Evolutionary conservation across 2,329 filamentous ascomycete species (phyloP).

Genomic region (Thelonectria discophora): DNA sequence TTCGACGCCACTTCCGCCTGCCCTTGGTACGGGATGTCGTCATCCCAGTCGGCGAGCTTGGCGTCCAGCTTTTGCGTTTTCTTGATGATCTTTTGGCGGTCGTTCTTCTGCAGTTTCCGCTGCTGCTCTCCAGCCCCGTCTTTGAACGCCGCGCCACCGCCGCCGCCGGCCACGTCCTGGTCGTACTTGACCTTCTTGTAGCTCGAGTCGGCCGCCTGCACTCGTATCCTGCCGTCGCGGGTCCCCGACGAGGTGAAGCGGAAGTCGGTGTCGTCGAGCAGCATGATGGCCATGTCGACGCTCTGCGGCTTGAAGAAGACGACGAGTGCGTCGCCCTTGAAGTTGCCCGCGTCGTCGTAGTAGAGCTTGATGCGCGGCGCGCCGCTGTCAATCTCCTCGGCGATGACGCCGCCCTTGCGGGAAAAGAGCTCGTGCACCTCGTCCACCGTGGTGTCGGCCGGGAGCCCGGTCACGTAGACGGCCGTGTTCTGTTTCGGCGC

Average conservation of each 20-base stretch:
- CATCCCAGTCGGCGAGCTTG: constrained; percentile 93
- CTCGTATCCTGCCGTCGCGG: constrained; percentile 74
- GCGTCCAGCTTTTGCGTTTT: constrained; percentile 92
- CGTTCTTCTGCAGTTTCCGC: constrained; percentile 59
- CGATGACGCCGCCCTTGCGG: constrained; percentile 86
- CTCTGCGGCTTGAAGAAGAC: constrained; percentile 96
- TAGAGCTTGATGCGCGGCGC: constrained; percentile 94
- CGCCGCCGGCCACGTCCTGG: constrained; percentile 41
- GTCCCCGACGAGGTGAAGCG: constrained; percentile 65
- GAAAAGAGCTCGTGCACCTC: constrained; percentile 88
- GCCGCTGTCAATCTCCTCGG: constrained; percentile 91
- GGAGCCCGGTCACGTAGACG: constrained; percentile 90
- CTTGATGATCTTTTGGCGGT: constrained; percentile 84
- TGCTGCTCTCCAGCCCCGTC: constrained; percentile 40
- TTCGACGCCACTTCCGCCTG: constrained; percentile 55
- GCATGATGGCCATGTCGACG: constrained; percentile 83
- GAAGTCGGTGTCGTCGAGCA: constrained; percentile 85
- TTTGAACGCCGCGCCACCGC: constrained; percentile 19
- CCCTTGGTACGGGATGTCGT: constrained; percentile 74
- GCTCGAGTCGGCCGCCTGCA: constrained; percentile 85
- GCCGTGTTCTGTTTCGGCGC: constrained; percentile 80
- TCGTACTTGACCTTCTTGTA: constrained; percentile 89
- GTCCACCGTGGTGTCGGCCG: constrained; percentile 77
- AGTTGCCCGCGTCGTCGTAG: constrained; percentile 78
- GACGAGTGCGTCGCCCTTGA: constrained; percentile 92